Evolutionary conservation across 106 monocot species (phyloP).

Genomic region (Dioscorea zingiberensis): DNA sequence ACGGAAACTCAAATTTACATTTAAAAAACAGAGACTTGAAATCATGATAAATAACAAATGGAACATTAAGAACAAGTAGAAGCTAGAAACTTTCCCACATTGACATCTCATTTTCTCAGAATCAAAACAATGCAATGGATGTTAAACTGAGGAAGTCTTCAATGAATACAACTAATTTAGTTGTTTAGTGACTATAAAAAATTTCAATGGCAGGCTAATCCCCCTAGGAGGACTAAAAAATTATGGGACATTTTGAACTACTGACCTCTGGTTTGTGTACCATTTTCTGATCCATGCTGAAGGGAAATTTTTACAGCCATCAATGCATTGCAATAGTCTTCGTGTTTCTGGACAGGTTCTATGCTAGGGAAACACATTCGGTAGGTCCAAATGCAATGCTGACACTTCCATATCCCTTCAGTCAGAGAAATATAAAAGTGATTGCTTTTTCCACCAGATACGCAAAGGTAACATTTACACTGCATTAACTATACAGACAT

Average conservation of each 20-base stretch:
- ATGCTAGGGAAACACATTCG: conserved; percentile 35
- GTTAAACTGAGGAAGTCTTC: not conserved
- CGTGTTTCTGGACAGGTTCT: conserved; percentile 39
- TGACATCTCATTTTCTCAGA: not conserved
- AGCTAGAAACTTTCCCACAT: too few relatives aligned
- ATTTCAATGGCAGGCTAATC: not conserved
- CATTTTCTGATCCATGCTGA: conserved; percentile 23
- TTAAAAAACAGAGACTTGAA: not conserved
- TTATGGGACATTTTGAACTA: conserved; percentile 10
- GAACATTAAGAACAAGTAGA: not conserved
- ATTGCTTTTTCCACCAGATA: not conserved
- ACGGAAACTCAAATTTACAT: not conserved
- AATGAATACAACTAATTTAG: not conserved
- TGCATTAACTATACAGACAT: not conserved
- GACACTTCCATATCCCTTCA: conserved; percentile 85
- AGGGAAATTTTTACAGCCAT: conserved; percentile 27
- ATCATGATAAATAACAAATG: not conserved
- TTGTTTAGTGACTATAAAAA: not conserved
- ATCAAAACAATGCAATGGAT: not conserved
- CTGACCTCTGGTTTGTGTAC: conserved; percentile 56
- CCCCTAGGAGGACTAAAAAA: not conserved
- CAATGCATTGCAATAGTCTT: conserved; percentile 35
- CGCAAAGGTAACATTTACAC: not conserved
- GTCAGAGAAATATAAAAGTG: conserved; percentile 32
- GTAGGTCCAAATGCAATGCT: conserved; percentile 65